A percentile compares a stretch with the other conserved stretches of the same genome.
phyloP scores from a whole-genome alignment of 2,329 filamentous ascomycete species.

The Xylariaceae sp. region DNA sequence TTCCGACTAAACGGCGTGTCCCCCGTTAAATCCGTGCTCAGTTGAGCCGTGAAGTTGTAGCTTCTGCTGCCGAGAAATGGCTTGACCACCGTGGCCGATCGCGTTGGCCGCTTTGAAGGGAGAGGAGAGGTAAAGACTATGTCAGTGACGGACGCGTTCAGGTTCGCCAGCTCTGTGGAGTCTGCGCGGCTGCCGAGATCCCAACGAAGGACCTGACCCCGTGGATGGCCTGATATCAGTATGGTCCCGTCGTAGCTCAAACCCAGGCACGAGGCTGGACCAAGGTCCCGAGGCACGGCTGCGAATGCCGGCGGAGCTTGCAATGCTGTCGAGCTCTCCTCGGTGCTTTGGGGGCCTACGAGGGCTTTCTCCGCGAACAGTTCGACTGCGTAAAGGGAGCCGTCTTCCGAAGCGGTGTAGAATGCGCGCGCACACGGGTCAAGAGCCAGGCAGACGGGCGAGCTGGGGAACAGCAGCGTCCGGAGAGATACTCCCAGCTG shows the following conservation, averaged over 20 bases:
- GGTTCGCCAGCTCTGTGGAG: constrained; percentile 57
- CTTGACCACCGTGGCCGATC: constrained; percentile 63
- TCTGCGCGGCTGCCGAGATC: constrained; percentile 65
- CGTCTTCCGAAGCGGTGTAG: constrained; percentile 74
- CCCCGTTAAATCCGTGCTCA: constrained; percentile 37
- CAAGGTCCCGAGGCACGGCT: constrained; percentile 54
- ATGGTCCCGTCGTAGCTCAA: constrained; percentile 77
- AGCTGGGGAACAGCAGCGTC: constrained; percentile 71
- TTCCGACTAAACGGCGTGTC: constrained; percentile 38
- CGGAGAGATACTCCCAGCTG: constrained; percentile 67
- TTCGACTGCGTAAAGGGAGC: constrained; percentile 72
- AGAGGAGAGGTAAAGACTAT: constrained; percentile 63
- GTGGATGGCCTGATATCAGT: constrained; percentile 72
- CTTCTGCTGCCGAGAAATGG: constrained; percentile 61
- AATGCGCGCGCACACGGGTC: constrained; percentile 80
- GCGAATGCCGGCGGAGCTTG: constrained; percentile 48
- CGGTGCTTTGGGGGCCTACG: constrained; percentile 44
- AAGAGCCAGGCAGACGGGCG: constrained; percentile 63
- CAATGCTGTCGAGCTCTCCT: constrained; percentile 49
- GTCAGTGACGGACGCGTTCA: constrained; percentile 79
- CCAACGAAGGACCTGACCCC: constrained; percentile 75
- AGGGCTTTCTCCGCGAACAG: constrained; percentile 52
- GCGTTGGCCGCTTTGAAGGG: constrained; percentile 37
- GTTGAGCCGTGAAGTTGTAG: constrained; percentile 59
- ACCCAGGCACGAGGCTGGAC: constrained; percentile 59